Conservation (phyloP, 1,284 basidiomycete species). For the Cutaneotrichosporon sp. region DNA sequence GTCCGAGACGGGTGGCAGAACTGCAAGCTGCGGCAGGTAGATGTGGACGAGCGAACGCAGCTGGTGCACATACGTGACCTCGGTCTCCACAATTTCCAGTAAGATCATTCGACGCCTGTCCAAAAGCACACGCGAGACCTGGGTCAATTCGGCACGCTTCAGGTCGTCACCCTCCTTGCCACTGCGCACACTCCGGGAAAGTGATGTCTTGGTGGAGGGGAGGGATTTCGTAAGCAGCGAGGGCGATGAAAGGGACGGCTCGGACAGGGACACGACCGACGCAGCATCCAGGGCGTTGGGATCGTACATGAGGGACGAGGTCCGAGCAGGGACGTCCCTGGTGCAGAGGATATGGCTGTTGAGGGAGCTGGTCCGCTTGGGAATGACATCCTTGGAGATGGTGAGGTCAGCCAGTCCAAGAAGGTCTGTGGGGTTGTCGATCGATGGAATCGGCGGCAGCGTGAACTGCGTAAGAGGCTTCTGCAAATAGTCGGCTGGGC, state of each 20-base stretch:
- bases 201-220: slow-evolving; percentile 46
- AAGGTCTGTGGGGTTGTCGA: neutral
- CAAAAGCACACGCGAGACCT: slow-evolving; percentile 20
- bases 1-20: slow-evolving; percentile 44
- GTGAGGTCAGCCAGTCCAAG: slow-evolving; percentile 1
- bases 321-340: slow-evolving; percentile 2
- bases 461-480: neutral
- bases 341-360: neutral
- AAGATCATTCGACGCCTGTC: slow-evolving; percentile 42
- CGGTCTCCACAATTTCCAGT: slow-evolving; percentile 73
- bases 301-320: slow-evolving; percentile 7
- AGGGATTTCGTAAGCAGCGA: slow-evolving; percentile 34
- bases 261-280: slow-evolving; percentile 16
- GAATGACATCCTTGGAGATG: neutral
- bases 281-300: slow-evolving; percentile 20
- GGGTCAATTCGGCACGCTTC: slow-evolving; percentile 9
- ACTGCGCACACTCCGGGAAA: slow-evolving; percentile 44
- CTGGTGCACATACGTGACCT: slow-evolving; percentile 72
- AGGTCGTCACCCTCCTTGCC: slow-evolving; percentile 31
- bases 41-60: slow-evolving; percentile 64
- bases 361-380: slow-evolving; percentile 1
- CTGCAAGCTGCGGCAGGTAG: slow-evolving; percentile 49
- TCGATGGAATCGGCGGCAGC: slow-evolving; percentile 3
- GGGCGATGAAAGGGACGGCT: slow-evolving; percentile 30
- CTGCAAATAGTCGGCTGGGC: slow-evolving; percentile 2